Percentiles rank a stretch among this genome's conserved stretches.
These are phyloP conservation scores for Phytophthora litchii DNA, from an alignment of 352 stramenopile genomes.

Conservation along the genomic window DNA sequence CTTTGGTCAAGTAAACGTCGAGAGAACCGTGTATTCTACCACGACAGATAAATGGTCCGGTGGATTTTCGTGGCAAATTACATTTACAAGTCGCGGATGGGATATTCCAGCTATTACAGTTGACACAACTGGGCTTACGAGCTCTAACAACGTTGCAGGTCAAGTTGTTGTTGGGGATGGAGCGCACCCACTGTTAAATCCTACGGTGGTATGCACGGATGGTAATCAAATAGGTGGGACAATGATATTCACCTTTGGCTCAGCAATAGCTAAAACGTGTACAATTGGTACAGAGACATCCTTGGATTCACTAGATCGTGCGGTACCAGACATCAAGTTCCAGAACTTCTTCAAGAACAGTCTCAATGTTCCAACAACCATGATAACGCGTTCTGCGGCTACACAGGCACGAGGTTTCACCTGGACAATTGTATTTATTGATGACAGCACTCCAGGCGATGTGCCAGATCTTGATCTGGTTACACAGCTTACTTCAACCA, in stretches of 20 bases:
- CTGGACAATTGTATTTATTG: conserved; percentile 80
- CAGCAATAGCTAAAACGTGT: conserved; percentile 56
- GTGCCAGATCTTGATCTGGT: conserved; percentile 48
- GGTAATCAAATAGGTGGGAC: conserved; percentile 92
- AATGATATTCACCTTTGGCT: conserved; percentile 69
- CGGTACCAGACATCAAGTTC: conserved; percentile 45
- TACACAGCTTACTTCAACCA: conserved; percentile 30
- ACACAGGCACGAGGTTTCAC: conserved; percentile 77
- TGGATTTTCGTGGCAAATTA: conserved; percentile 94
- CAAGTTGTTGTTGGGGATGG: conserved; percentile 58
- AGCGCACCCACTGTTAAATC: conserved; percentile 13
- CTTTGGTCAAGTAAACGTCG: conserved; percentile 89
- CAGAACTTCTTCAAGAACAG: conserved; percentile 47
- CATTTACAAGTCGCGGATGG: conserved; percentile 83
- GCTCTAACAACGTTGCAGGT: conserved; percentile 21
- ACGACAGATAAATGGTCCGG: conserved; percentile 91
- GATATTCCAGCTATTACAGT: conserved; percentile 86
- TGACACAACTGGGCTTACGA: conserved; percentile 22
- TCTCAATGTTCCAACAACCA: conserved; percentile 47
- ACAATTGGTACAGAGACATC: conserved; percentile 51
- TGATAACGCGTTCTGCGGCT: conserved; percentile 59
- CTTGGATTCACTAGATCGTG: conserved; percentile 26
- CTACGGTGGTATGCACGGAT: conserved; percentile 62
- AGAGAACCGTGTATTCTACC: conserved; percentile 74
- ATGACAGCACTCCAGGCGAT: conserved; percentile 79